Base-by-base conservation (phyloP, 176 grass and related monocot species). In the Lolium multiflorum region DNA sequence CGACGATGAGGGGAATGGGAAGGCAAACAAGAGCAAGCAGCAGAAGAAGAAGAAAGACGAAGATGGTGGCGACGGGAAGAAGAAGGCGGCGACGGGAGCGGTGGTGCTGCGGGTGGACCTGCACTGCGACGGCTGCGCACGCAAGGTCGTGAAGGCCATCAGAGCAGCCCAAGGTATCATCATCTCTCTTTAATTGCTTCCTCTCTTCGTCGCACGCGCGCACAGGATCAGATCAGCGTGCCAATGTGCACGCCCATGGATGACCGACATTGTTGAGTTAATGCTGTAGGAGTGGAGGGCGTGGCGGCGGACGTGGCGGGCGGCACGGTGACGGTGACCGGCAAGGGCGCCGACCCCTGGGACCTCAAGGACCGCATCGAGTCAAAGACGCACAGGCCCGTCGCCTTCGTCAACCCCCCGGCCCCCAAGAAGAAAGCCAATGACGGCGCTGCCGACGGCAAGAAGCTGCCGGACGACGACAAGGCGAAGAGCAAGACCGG, bases 111-210 rank as follows among this genome's bases (percentile, higher is more conserved):
- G 89, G 39, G 78, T 90, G 48, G 84, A 92, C 35, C 81, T 94
- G 87, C 92, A 94, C 61, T 94, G 92, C 89, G 81, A 92, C 71
- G 93, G 93, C 44, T 95, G 93, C 85, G 88, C 81, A 6, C 83
- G 72, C 57, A 94, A 94, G 87, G 80, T 92, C 15, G 77, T 82
- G 62, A 80, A 76, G 64, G 79, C 81, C 55, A 81, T 94, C 75
- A 92, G 44, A 77, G 41, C 38, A 9, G 49, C 86, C 6, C 50
- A 78, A 87, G 92, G 92, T 93, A 62, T 13, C 10, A 58, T 22
- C 35, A 21, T 24, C 55, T 58, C 9, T 11, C 55, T 58, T 16
- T 6, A 43, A 24, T 1, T 13, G 22, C 59, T 25, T 62, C 21
- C 26, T 66, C 63, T 66, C 63, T 35, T 14, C 63, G 16, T 15